These are phyloP conservation scores for Phytophthora cajani DNA, from an alignment of 352 stramenopile genomes.

Conservation along the genomic window DNA sequence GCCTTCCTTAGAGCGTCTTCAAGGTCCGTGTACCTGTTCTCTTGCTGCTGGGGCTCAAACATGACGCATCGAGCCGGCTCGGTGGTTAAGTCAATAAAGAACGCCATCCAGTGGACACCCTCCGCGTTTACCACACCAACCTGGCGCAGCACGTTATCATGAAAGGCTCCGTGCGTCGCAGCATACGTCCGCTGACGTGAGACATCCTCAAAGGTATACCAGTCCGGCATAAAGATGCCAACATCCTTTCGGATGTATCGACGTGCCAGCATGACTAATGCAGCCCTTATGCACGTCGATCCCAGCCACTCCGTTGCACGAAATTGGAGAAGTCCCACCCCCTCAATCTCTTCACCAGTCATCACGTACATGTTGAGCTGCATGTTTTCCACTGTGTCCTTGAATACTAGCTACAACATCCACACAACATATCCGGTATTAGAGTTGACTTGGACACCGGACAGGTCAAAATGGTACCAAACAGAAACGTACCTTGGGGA, in stretches of 20 bases:
- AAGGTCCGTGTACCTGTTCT: not conserved
- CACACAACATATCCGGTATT: slow-evolving; percentile 3
- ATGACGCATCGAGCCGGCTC: not conserved
- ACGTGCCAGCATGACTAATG: not conserved
- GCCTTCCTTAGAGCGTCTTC: not conserved
- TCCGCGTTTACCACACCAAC: slow-evolving; percentile 10
- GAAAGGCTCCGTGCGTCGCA: slow-evolving; percentile 6
- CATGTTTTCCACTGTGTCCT: slow-evolving; percentile 7
- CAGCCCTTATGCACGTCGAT: slow-evolving; percentile 8
- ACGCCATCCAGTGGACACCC: slow-evolving; percentile 13
- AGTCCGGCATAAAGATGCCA: slow-evolving; percentile 6
- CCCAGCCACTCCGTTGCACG: not conserved
- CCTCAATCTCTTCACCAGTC: slow-evolving; percentile 6
- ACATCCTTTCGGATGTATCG: slow-evolving; percentile 1
- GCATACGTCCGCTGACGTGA: not conserved
- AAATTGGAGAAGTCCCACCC: slow-evolving; percentile 15
- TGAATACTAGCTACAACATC: not conserved
- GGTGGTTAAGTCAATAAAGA: slow-evolving; percentile 8
- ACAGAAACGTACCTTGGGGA: slow-evolving; percentile 8
- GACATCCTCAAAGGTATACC: slow-evolving; percentile 1
- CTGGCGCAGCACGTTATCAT: not conserved
- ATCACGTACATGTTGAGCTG: slow-evolving; percentile 2
- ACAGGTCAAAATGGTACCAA: slow-evolving; percentile 3
- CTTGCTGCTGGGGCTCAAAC: slow-evolving; percentile 12
- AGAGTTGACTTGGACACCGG: not conserved